phyloP scores from a whole-genome alignment of 2,329 filamentous ascomycete genomes.

The Colletotrichum falcatum region DNA sequence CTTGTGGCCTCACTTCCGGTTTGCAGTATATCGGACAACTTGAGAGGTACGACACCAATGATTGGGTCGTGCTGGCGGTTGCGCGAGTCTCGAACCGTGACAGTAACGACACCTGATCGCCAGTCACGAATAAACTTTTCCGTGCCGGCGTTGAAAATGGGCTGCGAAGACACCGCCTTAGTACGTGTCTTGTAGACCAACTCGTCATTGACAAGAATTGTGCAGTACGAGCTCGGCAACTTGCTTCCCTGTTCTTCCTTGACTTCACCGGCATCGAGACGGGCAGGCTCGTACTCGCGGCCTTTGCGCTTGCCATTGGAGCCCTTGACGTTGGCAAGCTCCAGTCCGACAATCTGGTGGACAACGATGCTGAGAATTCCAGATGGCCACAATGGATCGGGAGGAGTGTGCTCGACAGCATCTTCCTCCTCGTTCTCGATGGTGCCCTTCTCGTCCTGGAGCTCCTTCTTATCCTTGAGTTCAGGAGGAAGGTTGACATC shows the following conservation, averaged over 20 bases:
- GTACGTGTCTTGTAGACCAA: constrained; percentile 92
- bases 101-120: constrained; percentile 86
- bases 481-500: constrained; percentile 80
- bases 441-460: constrained; percentile 89
- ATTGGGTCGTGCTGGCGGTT: constrained; percentile 96
- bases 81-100: constrained; percentile 88
- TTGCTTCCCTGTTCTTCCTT: constrained; percentile 85
- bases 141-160: constrained; percentile 96
- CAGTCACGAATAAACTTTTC: constrained; percentile 95
- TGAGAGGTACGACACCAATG: constrained; percentile 89
- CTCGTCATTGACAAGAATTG: constrained; percentile 89
- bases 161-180: constrained; percentile 93
- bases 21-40: constrained; percentile 87
- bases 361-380: constrained; percentile 88
- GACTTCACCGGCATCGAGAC: constrained; percentile 82
- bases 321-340: constrained; percentile 91
- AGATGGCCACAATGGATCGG: constrained; percentile 95
- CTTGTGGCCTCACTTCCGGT: constrained; percentile 87
- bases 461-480: constrained; percentile 77
- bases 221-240: constrained; percentile 93
- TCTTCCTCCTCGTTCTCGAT: constrained; percentile 82
- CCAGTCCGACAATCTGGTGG: constrained; percentile 95
- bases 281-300: constrained; percentile 89
- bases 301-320: constrained; percentile 85
- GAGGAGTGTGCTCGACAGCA: constrained; percentile 88